A percentile compares a stretch with the other conserved stretches of the same genome.
Conservation (phyloP, 305 asterid species). For the Rubia tinctorum region DNA sequence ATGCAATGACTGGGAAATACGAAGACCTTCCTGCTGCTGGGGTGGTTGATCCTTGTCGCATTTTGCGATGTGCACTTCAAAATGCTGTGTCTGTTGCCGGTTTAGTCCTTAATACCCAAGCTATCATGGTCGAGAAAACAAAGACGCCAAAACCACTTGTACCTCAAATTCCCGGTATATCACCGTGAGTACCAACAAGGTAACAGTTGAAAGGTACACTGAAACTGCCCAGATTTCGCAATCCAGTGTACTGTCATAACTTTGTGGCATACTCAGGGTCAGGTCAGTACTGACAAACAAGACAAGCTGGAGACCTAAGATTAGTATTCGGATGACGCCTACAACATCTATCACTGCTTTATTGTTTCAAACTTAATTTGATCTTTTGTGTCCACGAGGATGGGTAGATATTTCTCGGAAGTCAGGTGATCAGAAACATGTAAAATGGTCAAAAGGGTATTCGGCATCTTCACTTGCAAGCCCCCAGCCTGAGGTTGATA, state of each 20-base stretch:
- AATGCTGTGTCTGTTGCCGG: constrained; percentile 92
- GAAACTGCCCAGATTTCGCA: not conserved
- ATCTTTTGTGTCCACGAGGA: not conserved
- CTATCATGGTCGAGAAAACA: constrained; percentile 72
- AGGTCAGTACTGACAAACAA: not conserved
- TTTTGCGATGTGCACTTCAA: constrained; percentile 77
- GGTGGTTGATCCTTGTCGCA: constrained; percentile 77
- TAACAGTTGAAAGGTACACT: not conserved
- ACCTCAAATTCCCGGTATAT: constrained; percentile 79
- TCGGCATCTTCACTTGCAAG: not conserved
- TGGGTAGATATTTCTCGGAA: not conserved
- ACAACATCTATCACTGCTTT: not conserved
- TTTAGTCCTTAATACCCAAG: constrained; percentile 81
- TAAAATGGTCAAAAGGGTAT: not conserved
- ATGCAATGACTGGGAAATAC: constrained; percentile 71
- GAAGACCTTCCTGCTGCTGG: constrained; percentile 89
- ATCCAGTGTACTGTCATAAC: not conserved
- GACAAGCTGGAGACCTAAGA: constrained; percentile 6
- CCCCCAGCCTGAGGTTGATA: not conserved
- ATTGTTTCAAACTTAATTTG: not conserved
- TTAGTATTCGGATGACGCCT: not conserved
- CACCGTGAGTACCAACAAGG: constrained; percentile 32
- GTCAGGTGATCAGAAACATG: not conserved
- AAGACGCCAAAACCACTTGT: constrained; percentile 58
- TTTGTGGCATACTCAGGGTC: not conserved